phyloP scores from a whole-genome alignment of 2,329 filamentous ascomycete species.

The Onygena corvina region DNA sequence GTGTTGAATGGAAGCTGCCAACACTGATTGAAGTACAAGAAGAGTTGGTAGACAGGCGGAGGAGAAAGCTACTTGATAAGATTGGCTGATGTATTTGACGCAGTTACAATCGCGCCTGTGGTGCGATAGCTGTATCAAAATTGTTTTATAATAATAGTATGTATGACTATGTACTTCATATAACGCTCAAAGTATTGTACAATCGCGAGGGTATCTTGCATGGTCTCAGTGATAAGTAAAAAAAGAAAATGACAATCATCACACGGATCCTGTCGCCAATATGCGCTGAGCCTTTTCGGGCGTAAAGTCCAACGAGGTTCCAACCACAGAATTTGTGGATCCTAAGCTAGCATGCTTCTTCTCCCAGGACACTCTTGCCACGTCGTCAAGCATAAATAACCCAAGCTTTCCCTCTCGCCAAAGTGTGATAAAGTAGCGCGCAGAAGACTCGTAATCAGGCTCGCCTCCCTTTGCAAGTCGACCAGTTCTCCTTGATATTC shows the following conservation, averaged over 20 bases:
- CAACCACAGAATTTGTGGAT: background rate
- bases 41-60: constrained; percentile 76
- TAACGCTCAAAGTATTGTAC: background rate
- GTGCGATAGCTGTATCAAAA: background rate
- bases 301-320: constrained; percentile 1
- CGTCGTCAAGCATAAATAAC: constrained; percentile 64
- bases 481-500: constrained; percentile 61
- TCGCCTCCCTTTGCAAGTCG: constrained; percentile 61
- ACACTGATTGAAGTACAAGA: constrained; percentile 87
- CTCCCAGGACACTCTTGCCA: constrained; percentile 44
- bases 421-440: constrained; percentile 66
- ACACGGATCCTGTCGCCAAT: background rate
- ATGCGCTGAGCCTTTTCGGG: background rate
- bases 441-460: constrained; percentile 59
- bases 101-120: background rate
- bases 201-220: background rate
- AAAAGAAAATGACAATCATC: background rate
- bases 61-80: constrained; percentile 73
- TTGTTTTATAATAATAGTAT: constrained; percentile 14
- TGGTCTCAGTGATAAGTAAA: background rate
- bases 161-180: constrained; percentile 14
- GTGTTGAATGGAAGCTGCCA: constrained; percentile 68
- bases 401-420: constrained; percentile 72
- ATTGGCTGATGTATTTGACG: constrained; percentile 36
- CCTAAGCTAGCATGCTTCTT: background rate